These are phyloP conservation scores for Pseudopyricularia javanii DNA, from an alignment of 2,329 filamentous ascomycete genomes.

Conservation along the genomic window DNA sequence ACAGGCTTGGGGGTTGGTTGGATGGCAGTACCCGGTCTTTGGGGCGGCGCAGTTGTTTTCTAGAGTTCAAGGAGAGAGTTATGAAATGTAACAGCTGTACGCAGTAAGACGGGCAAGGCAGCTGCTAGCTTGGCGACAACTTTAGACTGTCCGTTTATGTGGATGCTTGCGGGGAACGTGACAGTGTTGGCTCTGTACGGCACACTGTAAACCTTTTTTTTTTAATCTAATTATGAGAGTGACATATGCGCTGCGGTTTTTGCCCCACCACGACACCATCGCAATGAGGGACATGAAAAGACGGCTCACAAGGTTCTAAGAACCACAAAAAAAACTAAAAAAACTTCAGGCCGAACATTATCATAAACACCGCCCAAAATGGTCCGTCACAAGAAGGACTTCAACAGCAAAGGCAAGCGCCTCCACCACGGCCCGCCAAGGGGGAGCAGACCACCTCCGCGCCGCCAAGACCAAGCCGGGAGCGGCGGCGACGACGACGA, in stretches of 20 bases:
- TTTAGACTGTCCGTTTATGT: background rate
- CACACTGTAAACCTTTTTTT: background rate
- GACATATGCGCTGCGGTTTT: background rate
- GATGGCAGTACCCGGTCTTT: background rate
- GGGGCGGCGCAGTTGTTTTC: background rate
- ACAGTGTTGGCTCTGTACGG: background rate
- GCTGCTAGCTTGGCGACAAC: background rate
- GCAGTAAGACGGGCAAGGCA: background rate
- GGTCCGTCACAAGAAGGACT: slow-evolving; percentile 96
- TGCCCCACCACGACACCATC: background rate
- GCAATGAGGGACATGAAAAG: background rate
- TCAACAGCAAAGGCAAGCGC: slow-evolving; percentile 61
- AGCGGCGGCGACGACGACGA: slow-evolving; percentile 19
- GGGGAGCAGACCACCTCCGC: slow-evolving; percentile 26
- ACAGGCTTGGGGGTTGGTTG: background rate
- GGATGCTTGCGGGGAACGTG: background rate
- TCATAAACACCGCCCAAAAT: slow-evolving; percentile 32
- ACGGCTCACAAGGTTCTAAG: too few relatives aligned
- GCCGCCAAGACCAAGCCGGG: slow-evolving; percentile 9
- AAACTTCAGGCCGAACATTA: background rate
- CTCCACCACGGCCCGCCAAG: slow-evolving; percentile 41
- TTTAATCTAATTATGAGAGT: too few relatives aligned
- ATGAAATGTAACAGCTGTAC: background rate
- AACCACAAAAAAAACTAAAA: background rate
- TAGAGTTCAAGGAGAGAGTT: background rate